These are phyloP conservation scores for Spatholobus suberectus DNA, from an alignment of 306 rosid species.

Conservation along the genomic window DNA sequence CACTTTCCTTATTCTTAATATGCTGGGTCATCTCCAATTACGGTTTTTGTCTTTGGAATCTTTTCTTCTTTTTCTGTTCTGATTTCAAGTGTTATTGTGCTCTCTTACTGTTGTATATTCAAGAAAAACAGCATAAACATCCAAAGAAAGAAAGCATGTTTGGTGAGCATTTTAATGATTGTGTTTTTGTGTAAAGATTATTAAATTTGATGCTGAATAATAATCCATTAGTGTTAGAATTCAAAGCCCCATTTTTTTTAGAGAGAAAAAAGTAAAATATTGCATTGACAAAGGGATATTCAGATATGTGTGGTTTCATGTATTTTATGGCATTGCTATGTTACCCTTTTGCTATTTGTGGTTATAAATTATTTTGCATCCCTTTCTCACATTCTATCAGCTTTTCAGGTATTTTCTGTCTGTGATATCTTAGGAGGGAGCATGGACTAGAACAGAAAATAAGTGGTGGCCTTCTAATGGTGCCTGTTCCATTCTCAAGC, in stretches of 20 bases:
- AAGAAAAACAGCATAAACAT: background rate
- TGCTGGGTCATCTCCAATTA: background rate
- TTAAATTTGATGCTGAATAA: background rate
- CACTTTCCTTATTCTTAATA: background rate
- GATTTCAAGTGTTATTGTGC: background rate
- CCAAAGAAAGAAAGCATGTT: background rate
- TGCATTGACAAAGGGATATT: background rate
- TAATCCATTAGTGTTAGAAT: background rate
- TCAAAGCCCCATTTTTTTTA: background rate
- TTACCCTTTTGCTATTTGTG: background rate
- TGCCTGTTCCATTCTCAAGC: background rate
- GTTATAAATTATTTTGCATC: background rate
- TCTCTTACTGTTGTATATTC: background rate
- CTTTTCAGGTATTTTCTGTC: background rate
- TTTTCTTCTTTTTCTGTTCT: background rate
- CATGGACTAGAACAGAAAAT: conserved; percentile 28
- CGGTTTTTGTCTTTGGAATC: background rate
- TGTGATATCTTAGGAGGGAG: conserved; percentile 6
- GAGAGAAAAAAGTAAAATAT: background rate
- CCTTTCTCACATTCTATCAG: background rate
- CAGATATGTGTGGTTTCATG: background rate
- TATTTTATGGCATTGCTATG: background rate
- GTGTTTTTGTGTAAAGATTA: background rate
- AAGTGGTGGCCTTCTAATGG: background rate
- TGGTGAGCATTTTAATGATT: background rate